Conservation (phyloP, 2,329 filamentous ascomycete genomes). For the Ceratocystiopsis brevicomis region DNA sequence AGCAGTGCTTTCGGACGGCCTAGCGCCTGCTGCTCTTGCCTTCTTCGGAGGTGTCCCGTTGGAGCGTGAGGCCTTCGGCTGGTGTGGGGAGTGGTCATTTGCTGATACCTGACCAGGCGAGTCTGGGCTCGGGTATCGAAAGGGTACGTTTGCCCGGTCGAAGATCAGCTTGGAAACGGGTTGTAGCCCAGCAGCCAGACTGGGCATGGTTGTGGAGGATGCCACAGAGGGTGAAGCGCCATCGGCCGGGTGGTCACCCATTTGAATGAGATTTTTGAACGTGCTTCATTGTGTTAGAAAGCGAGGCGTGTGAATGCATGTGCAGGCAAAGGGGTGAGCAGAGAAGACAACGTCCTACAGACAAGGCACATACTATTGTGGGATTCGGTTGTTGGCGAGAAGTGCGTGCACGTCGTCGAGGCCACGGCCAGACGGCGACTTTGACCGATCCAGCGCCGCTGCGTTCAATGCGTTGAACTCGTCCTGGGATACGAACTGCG, state of each 20-base stretch:
- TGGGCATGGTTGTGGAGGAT: neutral
- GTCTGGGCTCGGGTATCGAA: slow-evolving; percentile 21
- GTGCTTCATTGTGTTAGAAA: no score
- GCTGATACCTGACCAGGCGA: slow-evolving; percentile 8
- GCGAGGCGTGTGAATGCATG: no score
- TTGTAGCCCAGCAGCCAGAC: slow-evolving; percentile 18
- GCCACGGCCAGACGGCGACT: slow-evolving; percentile 32
- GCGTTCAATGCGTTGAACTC: slow-evolving; percentile 51
- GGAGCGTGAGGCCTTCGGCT: slow-evolving; percentile 12
- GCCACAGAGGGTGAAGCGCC: no score
- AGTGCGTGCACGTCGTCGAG: slow-evolving; percentile 58
- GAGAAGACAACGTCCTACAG: neutral
- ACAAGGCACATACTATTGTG: slow-evolving; percentile 37
- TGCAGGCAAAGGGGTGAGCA: neutral
- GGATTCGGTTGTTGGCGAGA: slow-evolving; percentile 46
- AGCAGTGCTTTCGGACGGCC: slow-evolving; percentile 5
- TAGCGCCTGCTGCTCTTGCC: slow-evolving; percentile 3
- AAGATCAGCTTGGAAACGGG: slow-evolving; percentile 31
- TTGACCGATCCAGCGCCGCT: slow-evolving; percentile 30
- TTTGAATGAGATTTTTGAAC: no score
- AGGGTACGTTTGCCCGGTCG: slow-evolving; percentile 22
- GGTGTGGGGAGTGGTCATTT: slow-evolving; percentile 8
- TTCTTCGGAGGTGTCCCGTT: slow-evolving; percentile 14
- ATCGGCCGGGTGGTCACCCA: no score
- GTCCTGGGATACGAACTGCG: slow-evolving; percentile 30